Percentiles rank a stretch among this genome's conserved stretches.
Evolutionary conservation across 441 rosid species (phyloP).

Genomic region (Macaranga tanarius): DNA sequence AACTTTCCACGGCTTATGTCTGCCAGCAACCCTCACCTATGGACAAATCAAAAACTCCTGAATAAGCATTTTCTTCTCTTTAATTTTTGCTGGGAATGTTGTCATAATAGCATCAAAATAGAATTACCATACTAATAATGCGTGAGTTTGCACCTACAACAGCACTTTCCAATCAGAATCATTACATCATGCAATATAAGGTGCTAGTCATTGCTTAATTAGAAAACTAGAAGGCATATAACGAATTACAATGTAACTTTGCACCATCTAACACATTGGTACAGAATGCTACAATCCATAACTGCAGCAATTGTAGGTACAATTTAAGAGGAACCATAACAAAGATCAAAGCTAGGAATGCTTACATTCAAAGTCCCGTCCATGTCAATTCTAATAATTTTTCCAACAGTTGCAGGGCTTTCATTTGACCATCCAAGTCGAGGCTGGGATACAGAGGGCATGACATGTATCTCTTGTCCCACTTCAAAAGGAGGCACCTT

Average conservation of each 20-base stretch:
- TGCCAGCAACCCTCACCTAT: slow-evolving; percentile 84
- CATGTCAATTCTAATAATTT: slow-evolving; percentile 86
- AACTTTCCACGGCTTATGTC: slow-evolving; percentile 79
- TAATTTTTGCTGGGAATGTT: not conserved
- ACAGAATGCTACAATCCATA: slow-evolving; percentile 8
- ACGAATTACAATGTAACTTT: not conserved
- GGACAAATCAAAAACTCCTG: slow-evolving; percentile 25
- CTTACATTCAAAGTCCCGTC: slow-evolving; percentile 97
- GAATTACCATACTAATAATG: not conserved
- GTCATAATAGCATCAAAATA: not conserved
- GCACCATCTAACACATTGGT: slow-evolving; percentile 2
- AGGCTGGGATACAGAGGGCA: slow-evolving; percentile 85
- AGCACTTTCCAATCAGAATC: not conserved
- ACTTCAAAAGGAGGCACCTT: slow-evolving; percentile 87
- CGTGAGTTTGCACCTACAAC: not conserved
- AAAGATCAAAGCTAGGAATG: slow-evolving; percentile 18
- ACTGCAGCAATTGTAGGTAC: not conserved
- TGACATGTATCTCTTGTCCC: slow-evolving; percentile 85
- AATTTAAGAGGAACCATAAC: not conserved
- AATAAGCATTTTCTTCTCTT: slow-evolving; percentile 1
- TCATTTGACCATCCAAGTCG: slow-evolving; percentile 98
- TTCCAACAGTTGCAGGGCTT: slow-evolving; percentile 91
- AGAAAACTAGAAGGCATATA: not conserved
- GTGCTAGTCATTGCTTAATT: not conserved
- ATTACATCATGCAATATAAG: not conserved